A percentile compares a stretch with the other conserved stretches of the same genome.
These are phyloP conservation scores for Neophaeococcomyces mojaviensis DNA, from an alignment of 2,329 filamentous ascomycete genomes.

Conservation along the genomic window DNA sequence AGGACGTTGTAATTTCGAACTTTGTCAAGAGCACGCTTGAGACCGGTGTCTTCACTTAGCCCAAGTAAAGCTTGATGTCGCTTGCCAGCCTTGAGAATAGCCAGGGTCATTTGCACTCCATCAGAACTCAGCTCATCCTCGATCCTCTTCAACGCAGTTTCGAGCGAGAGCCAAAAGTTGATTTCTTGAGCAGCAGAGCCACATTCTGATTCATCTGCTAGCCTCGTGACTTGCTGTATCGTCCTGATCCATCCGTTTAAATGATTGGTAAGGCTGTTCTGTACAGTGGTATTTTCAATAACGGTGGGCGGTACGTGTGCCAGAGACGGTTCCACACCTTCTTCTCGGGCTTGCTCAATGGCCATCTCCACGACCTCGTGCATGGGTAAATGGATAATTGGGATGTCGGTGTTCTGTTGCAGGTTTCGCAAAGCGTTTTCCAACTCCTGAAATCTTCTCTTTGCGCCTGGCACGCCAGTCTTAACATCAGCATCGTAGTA, in stretches of 20 bases:
- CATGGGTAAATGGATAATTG: slow-evolving; percentile 77
- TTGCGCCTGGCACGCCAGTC: slow-evolving; percentile 91
- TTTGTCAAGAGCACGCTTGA: slow-evolving; percentile 92
- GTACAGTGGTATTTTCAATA: slow-evolving; percentile 81
- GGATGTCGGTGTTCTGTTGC: slow-evolving; percentile 97
- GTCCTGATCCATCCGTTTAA: slow-evolving; percentile 99
- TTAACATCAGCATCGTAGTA: slow-evolving; percentile 82
- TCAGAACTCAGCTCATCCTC: slow-evolving; percentile 81
- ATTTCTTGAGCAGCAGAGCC: slow-evolving; percentile 92
- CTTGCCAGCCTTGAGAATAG: slow-evolving; percentile 93
- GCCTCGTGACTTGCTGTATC: slow-evolving; percentile 91
- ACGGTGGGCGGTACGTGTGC: slow-evolving; percentile 69
- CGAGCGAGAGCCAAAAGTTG: slow-evolving; percentile 98
- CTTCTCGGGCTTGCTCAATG: slow-evolving; percentile 66
- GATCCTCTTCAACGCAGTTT: slow-evolving; percentile 83
- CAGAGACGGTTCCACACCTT: slow-evolving; percentile 61
- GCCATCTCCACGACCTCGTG: slow-evolving; percentile 83
- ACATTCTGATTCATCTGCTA: slow-evolving; percentile 66
- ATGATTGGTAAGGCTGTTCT: slow-evolving; percentile 86
- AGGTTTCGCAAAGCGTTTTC: slow-evolving; percentile 84
- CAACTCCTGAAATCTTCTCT: slow-evolving; percentile 92
- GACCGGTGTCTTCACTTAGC: slow-evolving; percentile 88
- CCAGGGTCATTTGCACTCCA: slow-evolving; percentile 82
- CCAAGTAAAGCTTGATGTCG: slow-evolving; percentile 96
- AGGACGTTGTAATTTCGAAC: slow-evolving; percentile 98